A percentile compares a stretch with the other conserved stretches of the same genome.
Conservation (phyloP, 2,329 filamentous ascomycete species). For the Onygenales sp. region DNA sequence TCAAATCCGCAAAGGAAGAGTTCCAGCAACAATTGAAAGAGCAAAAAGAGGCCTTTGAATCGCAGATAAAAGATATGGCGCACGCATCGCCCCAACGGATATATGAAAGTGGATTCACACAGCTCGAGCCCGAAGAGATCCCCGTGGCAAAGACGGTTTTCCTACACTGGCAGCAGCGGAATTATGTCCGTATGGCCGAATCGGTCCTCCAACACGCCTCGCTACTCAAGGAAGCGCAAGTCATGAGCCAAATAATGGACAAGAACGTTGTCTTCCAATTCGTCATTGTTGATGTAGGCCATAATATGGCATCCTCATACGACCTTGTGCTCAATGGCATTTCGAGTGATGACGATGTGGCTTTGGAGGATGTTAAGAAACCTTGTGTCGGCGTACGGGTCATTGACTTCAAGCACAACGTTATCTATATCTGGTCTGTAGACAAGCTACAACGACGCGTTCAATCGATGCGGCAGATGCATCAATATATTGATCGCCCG, state of each 20-base stretch:
- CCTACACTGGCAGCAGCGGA: conserved; percentile 69
- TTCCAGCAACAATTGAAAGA: conserved; percentile 79
- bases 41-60: conserved; percentile 77
- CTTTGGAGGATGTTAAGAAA: conserved; percentile 71
- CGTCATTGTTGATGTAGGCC: conserved; percentile 77
- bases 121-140: conserved; percentile 62
- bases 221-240: conserved; percentile 85
- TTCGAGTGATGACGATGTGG: conserved; percentile 72
- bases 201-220: conserved; percentile 79
- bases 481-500: conserved; percentile 90
- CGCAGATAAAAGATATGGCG: conserved; percentile 68
- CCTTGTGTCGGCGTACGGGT: conserved; percentile 86
- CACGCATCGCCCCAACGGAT: conserved; percentile 44
- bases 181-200: conserved; percentile 91
- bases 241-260: conserved; percentile 95
- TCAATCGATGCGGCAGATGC: conserved; percentile 88
- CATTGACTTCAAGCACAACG: conserved; percentile 76
- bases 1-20: conserved; percentile 70
- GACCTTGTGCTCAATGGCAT: conserved; percentile 92
- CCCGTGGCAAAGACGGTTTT: conserved; percentile 57
- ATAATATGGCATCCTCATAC: conserved; percentile 85
- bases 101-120: conserved; percentile 33
- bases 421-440: conserved; percentile 88
- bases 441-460: conserved; percentile 84
- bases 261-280: conserved; percentile 94